These are phyloP conservation scores for Starmerella davenportii DNA, from an alignment of 805 yeast species.

Conservation along the genomic window DNA sequence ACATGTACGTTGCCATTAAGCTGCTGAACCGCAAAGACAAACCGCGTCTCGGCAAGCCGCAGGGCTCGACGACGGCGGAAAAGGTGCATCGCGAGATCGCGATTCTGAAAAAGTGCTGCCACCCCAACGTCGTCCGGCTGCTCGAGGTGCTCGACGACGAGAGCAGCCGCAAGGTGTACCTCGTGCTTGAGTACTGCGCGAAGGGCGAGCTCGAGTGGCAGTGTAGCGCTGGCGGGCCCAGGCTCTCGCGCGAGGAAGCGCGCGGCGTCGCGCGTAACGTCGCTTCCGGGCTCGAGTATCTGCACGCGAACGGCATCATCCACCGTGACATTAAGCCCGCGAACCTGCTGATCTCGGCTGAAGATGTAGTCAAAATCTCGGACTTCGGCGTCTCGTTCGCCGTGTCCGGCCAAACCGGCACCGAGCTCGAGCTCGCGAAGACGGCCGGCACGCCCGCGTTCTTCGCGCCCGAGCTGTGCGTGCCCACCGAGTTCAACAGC, in stretches of 20 bases:
- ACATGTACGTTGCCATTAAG: constrained; percentile 68
- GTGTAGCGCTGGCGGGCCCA: constrained; percentile 33
- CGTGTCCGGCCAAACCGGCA: constrained; percentile 21
- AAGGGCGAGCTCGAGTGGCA: constrained; percentile 87
- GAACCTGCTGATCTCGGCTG: constrained; percentile 52
- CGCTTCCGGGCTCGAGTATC: constrained; percentile 69
- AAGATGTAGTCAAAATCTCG: constrained; percentile 71
- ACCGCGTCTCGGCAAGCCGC: constrained; percentile 34
- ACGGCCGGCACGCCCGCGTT: constrained; percentile 98
- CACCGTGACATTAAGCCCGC: constrained; percentile 96
- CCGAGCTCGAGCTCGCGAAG: constrained; percentile 73
- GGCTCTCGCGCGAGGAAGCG: constrained; percentile 46
- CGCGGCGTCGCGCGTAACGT: constrained; percentile 67
- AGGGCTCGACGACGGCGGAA: constrained; percentile 36
- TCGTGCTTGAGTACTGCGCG: constrained; percentile 77
- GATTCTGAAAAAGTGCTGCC: constrained; percentile 79
- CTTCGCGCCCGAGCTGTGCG: constrained; percentile 82
- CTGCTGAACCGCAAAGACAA: constrained; percentile 62
- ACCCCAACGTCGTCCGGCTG: constrained; percentile 79
- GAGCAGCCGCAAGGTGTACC: constrained; percentile 64
- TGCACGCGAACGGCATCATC: constrained; percentile 60
- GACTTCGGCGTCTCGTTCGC: constrained; percentile 86
- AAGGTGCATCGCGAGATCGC: constrained; percentile 75
- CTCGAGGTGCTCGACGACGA: constrained; percentile 78
- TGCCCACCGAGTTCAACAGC: constrained; percentile 12